Conservation (phyloP, 352 stramenopile genomes). For the Phytophthora megakarya region DNA sequence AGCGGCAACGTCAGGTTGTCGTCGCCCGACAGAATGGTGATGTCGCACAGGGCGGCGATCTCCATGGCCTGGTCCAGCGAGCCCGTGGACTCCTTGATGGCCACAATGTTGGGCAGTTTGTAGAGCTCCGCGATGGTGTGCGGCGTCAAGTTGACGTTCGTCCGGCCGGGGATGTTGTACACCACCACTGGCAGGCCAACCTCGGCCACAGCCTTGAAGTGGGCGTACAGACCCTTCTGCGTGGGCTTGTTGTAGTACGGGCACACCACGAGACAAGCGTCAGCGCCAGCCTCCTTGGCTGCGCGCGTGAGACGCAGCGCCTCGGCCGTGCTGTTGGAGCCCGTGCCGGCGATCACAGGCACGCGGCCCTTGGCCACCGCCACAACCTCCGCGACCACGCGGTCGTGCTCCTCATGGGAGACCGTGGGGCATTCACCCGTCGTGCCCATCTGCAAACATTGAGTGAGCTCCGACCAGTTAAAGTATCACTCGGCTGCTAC, state of each 20-base stretch:
- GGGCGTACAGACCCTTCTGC: constrained; percentile 93
- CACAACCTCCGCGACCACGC: constrained; percentile 92
- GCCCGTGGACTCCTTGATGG: constrained; percentile 98
- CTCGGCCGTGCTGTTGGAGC: constrained; percentile 93
- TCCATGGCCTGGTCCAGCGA: constrained; percentile 90
- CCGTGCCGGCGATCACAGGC: constrained; percentile 95
- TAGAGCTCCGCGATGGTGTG: constrained; percentile 93
- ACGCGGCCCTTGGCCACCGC: constrained; percentile 82
- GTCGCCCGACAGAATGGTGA: constrained; percentile 91
- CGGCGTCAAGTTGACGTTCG: constrained; percentile 94
- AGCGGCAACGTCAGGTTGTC: constrained; percentile 91
- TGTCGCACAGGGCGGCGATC: constrained; percentile 89
- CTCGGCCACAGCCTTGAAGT: constrained; percentile 92
- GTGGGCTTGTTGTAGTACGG: constrained; percentile 99
- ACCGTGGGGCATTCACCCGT: constrained; percentile 97
- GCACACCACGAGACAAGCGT: constrained; percentile 96
- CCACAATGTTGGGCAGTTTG: constrained; percentile 96
- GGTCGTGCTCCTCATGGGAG: constrained; percentile 94
- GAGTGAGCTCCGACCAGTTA: too few species aligned
- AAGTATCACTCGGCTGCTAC: constrained; percentile 17
- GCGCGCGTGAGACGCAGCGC: constrained; percentile 85
- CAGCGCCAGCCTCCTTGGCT: constrained; percentile 92
- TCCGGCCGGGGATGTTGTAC: constrained; percentile 98
- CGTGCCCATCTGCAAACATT: constrained; percentile 87
- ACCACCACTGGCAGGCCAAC: constrained; percentile 94